Evolutionary conservation across 2,329 filamentous ascomycete genomes (phyloP).

Genomic region (Epichloe brachyelytri): DNA sequence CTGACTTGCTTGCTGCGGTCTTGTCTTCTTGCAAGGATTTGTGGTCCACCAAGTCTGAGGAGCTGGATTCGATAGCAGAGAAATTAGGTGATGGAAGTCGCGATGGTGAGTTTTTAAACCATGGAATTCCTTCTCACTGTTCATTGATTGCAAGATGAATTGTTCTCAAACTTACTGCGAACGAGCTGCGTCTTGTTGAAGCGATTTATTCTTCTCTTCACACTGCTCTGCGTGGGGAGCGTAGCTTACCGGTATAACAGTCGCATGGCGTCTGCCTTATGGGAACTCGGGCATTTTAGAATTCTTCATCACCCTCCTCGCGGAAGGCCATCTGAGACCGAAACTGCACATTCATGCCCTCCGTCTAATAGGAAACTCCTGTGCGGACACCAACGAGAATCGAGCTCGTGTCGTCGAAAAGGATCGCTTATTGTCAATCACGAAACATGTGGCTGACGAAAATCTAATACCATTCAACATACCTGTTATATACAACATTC

Average conservation of each 20-base stretch:
- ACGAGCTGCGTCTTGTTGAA: neutral
- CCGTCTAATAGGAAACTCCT: constrained; percentile 48
- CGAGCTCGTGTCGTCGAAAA: constrained; percentile 40
- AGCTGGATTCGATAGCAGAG: constrained; percentile 35
- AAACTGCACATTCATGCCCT: constrained; percentile 40
- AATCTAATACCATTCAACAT: constrained; percentile 38
- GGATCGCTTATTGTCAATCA: constrained; percentile 33
- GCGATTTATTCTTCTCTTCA: neutral
- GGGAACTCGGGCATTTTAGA: constrained; percentile 45
- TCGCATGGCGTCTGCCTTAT: constrained; percentile 41
- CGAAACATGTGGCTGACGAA: constrained; percentile 34
- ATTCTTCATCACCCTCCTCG: constrained; percentile 39
- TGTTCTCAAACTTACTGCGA: no score
- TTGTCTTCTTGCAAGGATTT: constrained; percentile 26
- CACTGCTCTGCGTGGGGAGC: neutral
- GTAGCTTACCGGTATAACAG: constrained; percentile 20
- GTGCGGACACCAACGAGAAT: constrained; percentile 51
- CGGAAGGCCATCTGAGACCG: constrained; percentile 23
- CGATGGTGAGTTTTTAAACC: constrained; percentile 30
- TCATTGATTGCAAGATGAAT: no score
- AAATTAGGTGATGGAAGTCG: constrained; percentile 42
- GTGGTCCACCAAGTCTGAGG: constrained; percentile 25
- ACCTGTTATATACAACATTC: constrained; percentile 49
- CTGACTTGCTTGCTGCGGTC: constrained; percentile 23
- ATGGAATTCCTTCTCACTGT: no score